phyloP scores from a whole-genome alignment of 2,329 filamentous ascomycete species.

The Nemania serpens region DNA sequence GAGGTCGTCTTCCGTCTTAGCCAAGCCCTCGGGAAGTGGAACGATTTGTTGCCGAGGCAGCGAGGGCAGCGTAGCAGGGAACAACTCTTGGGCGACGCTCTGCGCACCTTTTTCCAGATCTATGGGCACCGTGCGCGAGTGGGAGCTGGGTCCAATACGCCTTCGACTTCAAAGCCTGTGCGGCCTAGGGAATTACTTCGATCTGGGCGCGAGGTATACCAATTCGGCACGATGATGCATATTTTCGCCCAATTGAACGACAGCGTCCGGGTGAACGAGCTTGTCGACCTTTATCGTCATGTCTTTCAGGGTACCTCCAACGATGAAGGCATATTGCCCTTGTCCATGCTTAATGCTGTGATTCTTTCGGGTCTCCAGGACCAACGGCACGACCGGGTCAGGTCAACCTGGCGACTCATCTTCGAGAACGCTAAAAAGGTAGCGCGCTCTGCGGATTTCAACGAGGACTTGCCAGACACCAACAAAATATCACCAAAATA shows the following conservation, averaged over 20 bases:
- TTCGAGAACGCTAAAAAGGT: constrained; percentile 56
- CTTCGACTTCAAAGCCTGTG: constrained; percentile 5
- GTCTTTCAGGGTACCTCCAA: constrained; percentile 45
- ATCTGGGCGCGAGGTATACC: constrained; percentile 33
- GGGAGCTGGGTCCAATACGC: constrained; percentile 13
- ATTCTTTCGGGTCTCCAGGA: constrained; percentile 69
- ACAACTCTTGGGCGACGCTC: constrained; percentile 41
- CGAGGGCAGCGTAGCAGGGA: constrained; percentile 24
- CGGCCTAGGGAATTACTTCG: constrained; percentile 29
- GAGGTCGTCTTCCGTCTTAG: constrained; percentile 50
- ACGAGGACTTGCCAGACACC: constrained; percentile 41
- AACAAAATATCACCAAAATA: constrained; percentile 50
- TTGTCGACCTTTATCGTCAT: constrained; percentile 60
- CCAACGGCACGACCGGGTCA: constrained; percentile 62
- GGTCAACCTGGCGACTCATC: constrained; percentile 68
- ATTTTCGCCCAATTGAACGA: constrained; percentile 50
- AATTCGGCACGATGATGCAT: constrained; percentile 49
- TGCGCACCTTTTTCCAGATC: constrained; percentile 44
- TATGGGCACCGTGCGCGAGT: constrained; percentile 30
- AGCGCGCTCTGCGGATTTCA: constrained; percentile 42
- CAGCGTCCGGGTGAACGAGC: constrained; percentile 59
- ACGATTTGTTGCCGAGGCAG: constrained; percentile 35
- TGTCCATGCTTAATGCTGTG: constrained; percentile 63
- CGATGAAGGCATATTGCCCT: constrained; percentile 48
- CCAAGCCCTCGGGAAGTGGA: constrained; percentile 47